phyloP scores from a whole-genome alignment of 192 early-diverging fungal genomes.

The Coemansia sp. region DNA sequence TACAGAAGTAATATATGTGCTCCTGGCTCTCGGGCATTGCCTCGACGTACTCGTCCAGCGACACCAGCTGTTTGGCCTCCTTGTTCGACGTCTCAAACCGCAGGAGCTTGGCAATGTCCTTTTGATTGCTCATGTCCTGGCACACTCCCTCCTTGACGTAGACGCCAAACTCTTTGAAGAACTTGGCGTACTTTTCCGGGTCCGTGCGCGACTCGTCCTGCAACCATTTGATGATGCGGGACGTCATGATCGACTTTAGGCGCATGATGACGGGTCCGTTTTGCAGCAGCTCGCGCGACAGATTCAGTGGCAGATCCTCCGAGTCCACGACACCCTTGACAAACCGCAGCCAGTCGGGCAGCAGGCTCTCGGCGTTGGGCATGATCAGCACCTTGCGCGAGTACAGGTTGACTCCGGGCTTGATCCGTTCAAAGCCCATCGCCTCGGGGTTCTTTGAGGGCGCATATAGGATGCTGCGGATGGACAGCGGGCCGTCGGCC shows the following conservation, averaged over 20 bases:
- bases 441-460: slow-evolving; percentile 60
- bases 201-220: slow-evolving; percentile 60
- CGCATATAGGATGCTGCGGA: slow-evolving; percentile 82
- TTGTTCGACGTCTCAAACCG: slow-evolving; percentile 70
- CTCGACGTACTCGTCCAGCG: slow-evolving; percentile 72
- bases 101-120: slow-evolving; percentile 77
- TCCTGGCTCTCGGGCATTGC: slow-evolving; percentile 90
- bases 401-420: slow-evolving; percentile 85
- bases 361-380: slow-evolving; percentile 78
- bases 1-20: slow-evolving; percentile 84
- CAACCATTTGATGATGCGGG: slow-evolving; percentile 87
- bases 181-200: slow-evolving; percentile 60
- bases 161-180: slow-evolving; percentile 70
- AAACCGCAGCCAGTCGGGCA: slow-evolving; percentile 89
- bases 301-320: slow-evolving; percentile 96
- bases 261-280: slow-evolving; percentile 72
- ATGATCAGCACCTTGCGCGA: slow-evolving; percentile 97
- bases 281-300: slow-evolving; percentile 96
- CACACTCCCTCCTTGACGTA: slow-evolving; percentile 87
- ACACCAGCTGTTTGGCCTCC: slow-evolving; percentile 47
- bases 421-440: slow-evolving; percentile 53
- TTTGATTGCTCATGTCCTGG: slow-evolving; percentile 69
- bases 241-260: slow-evolving; percentile 84
- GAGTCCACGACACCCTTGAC: slow-evolving; percentile 91
- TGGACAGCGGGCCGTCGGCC: slow-evolving; percentile 91